Conservation (phyloP, 2,329 filamentous ascomycete genomes). For the Nigrospora sphaerica region DNA sequence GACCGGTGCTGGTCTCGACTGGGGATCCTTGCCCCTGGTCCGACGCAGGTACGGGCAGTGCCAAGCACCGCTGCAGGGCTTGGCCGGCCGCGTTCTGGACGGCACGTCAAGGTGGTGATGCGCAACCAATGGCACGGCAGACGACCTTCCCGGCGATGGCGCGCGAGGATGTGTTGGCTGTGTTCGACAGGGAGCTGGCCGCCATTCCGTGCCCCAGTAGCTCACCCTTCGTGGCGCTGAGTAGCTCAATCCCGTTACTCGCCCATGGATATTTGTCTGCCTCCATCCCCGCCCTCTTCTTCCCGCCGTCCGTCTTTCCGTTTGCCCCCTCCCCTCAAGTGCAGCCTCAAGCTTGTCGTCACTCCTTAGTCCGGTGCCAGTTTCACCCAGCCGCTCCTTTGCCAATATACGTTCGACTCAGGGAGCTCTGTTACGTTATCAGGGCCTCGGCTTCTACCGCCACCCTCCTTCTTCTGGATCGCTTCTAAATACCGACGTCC, state of each 20-base stretch:
- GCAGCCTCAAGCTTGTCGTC: conserved; percentile 16
- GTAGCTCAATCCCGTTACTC: background rate
- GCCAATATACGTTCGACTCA: conserved; percentile 11
- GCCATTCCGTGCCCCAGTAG: too few relatives aligned
- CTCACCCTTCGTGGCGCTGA: background rate
- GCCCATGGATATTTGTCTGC: background rate
- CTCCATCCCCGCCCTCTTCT: background rate
- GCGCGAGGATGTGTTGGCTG: background rate
- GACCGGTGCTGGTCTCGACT: too few relatives aligned
- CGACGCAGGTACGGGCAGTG: background rate
- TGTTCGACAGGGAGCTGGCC: background rate
- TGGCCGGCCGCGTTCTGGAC: background rate
- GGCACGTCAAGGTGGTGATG: background rate
- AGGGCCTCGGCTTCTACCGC: background rate
- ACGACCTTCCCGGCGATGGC: background rate
- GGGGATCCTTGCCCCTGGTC: background rate
- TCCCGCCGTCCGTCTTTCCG: conserved; percentile 1
- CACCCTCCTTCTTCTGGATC: conserved; percentile 11
- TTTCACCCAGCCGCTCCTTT: conserved; percentile 23
- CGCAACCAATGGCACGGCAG: background rate
- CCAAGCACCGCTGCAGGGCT: background rate
- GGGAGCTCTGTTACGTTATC: conserved; percentile 9
- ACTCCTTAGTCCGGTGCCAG: conserved; percentile 23
- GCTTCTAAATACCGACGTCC: conserved; percentile 12
- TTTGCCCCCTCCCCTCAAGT: conserved; percentile 13